phyloP scores from a whole-genome alignment of 345 rosid genomes.

The Corchorus capsularis region DNA sequence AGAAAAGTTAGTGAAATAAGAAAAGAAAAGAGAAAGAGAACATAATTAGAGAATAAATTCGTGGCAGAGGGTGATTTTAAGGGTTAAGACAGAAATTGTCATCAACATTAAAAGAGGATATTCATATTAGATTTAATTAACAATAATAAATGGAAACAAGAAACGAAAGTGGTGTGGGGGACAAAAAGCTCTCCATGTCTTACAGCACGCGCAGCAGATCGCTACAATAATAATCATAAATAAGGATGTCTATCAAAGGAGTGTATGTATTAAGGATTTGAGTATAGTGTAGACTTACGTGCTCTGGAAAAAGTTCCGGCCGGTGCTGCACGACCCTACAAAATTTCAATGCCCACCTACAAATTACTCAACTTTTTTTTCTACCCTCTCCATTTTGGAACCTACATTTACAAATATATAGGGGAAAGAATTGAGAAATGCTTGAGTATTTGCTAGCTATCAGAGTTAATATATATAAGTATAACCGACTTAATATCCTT shows the following conservation, averaged over 20 bases:
- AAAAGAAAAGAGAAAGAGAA: constrained; percentile 1
- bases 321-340: constrained; percentile 32
- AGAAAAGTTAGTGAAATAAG: constrained; percentile 5
- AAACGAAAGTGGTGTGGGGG: background rate
- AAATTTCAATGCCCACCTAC: constrained; percentile 38
- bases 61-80: background rate
- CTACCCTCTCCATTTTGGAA: background rate
- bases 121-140: constrained; percentile 4
- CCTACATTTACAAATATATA: background rate
- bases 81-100: constrained; percentile 5
- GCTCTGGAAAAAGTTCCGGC: constrained; percentile 34
- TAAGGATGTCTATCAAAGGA: background rate
- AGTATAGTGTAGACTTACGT: constrained; percentile 21
- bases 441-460: too few relatives aligned
- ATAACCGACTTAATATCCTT: too few relatives aligned
- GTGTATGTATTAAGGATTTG: background rate
- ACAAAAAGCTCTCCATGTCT: background rate
- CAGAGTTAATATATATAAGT: too few relatives aligned
- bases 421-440: too few relatives aligned
- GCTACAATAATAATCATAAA: constrained; percentile 34
- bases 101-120: background rate
- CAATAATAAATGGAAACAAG: background rate
- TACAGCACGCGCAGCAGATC: constrained; percentile 37
- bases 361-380: constrained; percentile 28
- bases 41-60: constrained; percentile 6